Base-by-base conservation (phyloP, 1,284 basidiomycete species). In the Malassezia cuniculi region DNA sequence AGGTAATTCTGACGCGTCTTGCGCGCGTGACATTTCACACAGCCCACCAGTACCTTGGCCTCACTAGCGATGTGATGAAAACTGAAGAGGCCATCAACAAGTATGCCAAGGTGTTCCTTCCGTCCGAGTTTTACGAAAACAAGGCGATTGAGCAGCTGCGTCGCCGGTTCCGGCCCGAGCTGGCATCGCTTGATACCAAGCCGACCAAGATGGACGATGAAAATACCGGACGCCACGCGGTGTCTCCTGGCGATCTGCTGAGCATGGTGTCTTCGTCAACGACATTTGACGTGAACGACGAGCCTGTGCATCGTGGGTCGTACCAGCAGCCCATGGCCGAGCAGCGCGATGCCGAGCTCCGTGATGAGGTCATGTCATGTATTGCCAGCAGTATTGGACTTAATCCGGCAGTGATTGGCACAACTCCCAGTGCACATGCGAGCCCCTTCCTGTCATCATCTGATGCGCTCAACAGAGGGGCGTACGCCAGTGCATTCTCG, bases 381-480 rank as follows among this genome's bases (percentile, higher is more conserved):
- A 93, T 99, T 45, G 87, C 89, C 1, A 90, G 89, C 66, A 93
- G 86, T 4, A 95, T 99, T 41, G 90, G 90, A 3, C 74, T 99
- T 9, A 72, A 84, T n/a, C 89, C 93, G 52, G 80, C 85, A 6
- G 76, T 79, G 6, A 71, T 80, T 11, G 51, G 48, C 6, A 46
- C 50, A 2, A 33, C 41, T 3, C 41, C 47, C 3, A 48, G 43
- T 10, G 50, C 49, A 3, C 39, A 70, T 60, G 36, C 68, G 50
- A 53, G 55, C 41, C 50, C 60, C 19, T 50, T 49, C 46, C 38
- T 60, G 40, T 21, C 31, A 16, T 44, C 55, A 0, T 47, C 54
- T 24, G 52, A 57, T 31, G 39, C 54, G 20, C 9, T 49, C 29
- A 50, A 51, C 20, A 52, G 49, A 8, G 47, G 53, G n/a, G 61